These are phyloP conservation scores for Coemansia sp. DNA, from an alignment of 192 early-diverging fungal species.

Conservation along the genomic window DNA sequence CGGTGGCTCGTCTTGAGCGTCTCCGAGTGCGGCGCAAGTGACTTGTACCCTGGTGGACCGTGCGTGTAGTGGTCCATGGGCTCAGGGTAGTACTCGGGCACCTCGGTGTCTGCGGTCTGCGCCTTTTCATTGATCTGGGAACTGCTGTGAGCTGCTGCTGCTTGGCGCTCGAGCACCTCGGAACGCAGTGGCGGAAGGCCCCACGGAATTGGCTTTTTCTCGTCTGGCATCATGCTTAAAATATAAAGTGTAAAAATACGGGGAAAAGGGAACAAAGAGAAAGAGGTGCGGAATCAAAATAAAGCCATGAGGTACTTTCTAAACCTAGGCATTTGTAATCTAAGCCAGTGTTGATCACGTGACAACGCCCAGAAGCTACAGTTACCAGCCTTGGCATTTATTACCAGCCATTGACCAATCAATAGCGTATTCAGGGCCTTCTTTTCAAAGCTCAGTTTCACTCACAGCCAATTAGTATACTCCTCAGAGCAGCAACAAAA, in stretches of 20 bases:
- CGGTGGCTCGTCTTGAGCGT: conserved; percentile 2
- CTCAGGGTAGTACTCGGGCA: neutral
- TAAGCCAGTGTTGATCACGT: too few relatives aligned
- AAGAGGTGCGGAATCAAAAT: neutral
- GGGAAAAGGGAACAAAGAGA: neutral
- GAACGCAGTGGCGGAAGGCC: conserved; percentile 47
- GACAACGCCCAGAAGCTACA: too few relatives aligned
- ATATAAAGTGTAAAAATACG: conserved; percentile 7
- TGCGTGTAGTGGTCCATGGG: conserved; percentile 7
- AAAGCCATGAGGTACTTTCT: too few relatives aligned
- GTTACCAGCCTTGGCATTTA: too few relatives aligned
- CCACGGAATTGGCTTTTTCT: conserved; percentile 51
- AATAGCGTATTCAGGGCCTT: too few relatives aligned
- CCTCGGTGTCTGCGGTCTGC: neutral
- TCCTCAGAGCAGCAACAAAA: conserved; percentile 12
- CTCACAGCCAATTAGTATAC: too few relatives aligned
- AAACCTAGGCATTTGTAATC: too few relatives aligned
- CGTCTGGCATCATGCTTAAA: conserved; percentile 45
- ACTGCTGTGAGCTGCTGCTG: neutral
- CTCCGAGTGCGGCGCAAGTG: conserved; percentile 4
- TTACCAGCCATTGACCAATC: too few relatives aligned
- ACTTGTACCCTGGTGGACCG: conserved; percentile 19
- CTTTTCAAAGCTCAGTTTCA: too few relatives aligned
- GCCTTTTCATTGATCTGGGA: neutral
- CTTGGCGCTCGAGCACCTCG: conserved; percentile 15